Conservation (phyloP, 495 filamentous ascomycete species). For the Tuber magnatum region DNA sequence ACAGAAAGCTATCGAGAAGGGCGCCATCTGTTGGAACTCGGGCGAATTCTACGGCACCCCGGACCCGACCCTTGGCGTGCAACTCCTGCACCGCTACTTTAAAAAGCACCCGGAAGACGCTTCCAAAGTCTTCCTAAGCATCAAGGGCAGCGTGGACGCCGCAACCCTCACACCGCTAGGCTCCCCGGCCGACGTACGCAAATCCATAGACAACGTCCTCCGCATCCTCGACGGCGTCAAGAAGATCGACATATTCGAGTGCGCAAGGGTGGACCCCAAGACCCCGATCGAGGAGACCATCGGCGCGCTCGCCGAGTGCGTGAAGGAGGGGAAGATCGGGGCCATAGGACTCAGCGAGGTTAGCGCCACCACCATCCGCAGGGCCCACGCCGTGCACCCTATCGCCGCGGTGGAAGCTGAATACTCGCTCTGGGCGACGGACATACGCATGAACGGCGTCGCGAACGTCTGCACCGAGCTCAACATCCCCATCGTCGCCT, state of each 20-base stretch:
- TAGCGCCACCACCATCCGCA: constrained; percentile 63
- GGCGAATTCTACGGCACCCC: constrained; percentile 41
- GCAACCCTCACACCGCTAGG: constrained; percentile 47
- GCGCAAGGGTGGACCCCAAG: constrained; percentile 61
- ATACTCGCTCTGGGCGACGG: constrained; percentile 60
- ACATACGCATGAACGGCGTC: constrained; percentile 68
- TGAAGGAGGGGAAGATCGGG: constrained; percentile 64
- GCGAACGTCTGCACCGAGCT: constrained; percentile 64
- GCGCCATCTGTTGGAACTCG: constrained; percentile 42
- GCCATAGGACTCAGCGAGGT: constrained; percentile 74
- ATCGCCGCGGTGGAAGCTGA: constrained; percentile 75
- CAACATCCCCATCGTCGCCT: constrained; percentile 63
- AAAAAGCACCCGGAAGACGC: constrained; percentile 55
- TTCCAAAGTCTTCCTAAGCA: constrained; percentile 52
- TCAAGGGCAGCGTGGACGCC: constrained; percentile 50
- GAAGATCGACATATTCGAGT: constrained; percentile 75
- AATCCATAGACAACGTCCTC: constrained; percentile 62
- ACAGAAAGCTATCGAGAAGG: constrained; percentile 35
- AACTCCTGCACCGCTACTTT: constrained; percentile 56
- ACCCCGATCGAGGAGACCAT: constrained; percentile 56
- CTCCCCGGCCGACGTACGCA: constrained; percentile 55
- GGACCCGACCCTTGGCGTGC: constrained; percentile 44
- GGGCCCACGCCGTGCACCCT: constrained; percentile 61
- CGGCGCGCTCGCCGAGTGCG: constrained; percentile 44
- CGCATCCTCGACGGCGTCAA: constrained; percentile 62